Evolutionary conservation across 768 basidiomycete genomes (phyloP), one percentile per base, ranked within the genome.

Genomic region (Epithele typhae): DNA sequence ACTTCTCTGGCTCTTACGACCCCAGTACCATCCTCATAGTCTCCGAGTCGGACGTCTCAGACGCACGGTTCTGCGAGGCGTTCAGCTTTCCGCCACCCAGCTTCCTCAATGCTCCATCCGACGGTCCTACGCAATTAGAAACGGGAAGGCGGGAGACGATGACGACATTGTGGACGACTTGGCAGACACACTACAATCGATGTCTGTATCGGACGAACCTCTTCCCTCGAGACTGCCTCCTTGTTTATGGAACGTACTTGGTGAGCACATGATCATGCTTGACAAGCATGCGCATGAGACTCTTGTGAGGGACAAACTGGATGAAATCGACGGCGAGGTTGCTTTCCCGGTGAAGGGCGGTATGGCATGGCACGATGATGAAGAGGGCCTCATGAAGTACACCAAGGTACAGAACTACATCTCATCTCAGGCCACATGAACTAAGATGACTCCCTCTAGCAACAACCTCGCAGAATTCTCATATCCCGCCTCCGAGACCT

Each of bases 81-180:
- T 81, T 74, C 56, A 73, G 81, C 41, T 93, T 86, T 59, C 90
- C 90, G 8, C 89, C 90, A 4, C 76, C 78, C 47, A 44, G 52
- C 5, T 65, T 67, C 41, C 34, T 53, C 27, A 30, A 30, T 14
- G 8, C 7, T 30, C 14, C 27, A n/a, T n/a, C n/a, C n/a, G n/a
- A n/a, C n/a, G n/a, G n/a, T n/a, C n/a, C n/a, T n/a, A n/a, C n/a
- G n/a, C n/a, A n/a, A n/a, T n/a, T n/a, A n/a, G n/a, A n/a, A n/a
- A n/a, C n/a, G n/a, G n/a, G n/a, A n/a, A n/a, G n/a, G n/a, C n/a
- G n/a, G 27, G 54, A 12, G 25, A 43, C 9, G 40, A 45, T 3
- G 56, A 53, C 11, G 38, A 43, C 18, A 48, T 76, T 6, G 59
- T 62, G 4, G 58, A 70, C 19, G 73, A 76, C 34, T 56, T 78